Evolutionary conservation across 257 asterid genomes (phyloP).

Genomic region (Penstemon newberryi): DNA sequence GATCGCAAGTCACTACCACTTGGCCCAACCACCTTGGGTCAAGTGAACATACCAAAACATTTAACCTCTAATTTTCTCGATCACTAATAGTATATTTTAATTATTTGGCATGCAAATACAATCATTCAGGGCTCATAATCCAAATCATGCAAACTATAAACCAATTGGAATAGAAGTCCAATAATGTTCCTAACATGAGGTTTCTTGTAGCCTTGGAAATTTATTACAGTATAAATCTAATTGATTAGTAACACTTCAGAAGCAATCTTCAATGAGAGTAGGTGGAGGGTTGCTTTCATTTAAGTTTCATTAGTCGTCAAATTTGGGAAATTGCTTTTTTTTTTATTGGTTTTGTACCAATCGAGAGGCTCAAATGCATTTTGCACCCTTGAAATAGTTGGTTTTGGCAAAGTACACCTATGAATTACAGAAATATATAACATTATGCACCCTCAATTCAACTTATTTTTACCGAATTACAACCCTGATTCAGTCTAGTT

Average conservation of each 20-base stretch:
- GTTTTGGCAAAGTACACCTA: conserved; percentile 43
- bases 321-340: conserved; percentile 62
- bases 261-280: conserved; percentile 37
- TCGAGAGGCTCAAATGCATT: conserved; percentile 43
- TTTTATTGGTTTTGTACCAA: conserved; percentile 44
- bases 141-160: neutral
- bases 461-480: too few species aligned
- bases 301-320: conserved; percentile 59
- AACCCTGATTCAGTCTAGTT: too few species aligned
- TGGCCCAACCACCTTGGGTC: too few species aligned
- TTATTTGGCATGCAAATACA: neutral
- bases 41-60: too few species aligned
- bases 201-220: conserved; percentile 40
- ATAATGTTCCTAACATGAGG: conserved; percentile 24
- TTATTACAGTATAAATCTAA: conserved; percentile 18
- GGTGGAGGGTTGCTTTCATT: conserved; percentile 59
- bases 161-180: neutral
- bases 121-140: neutral
- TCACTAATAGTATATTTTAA: too few species aligned
- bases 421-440: conserved; percentile 13
- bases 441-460: too few species aligned
- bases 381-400: conserved; percentile 16
- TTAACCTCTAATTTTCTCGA: too few species aligned
- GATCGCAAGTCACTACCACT: too few species aligned
- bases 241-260: conserved; percentile 19